These are phyloP conservation scores for Botrytis pseudocinerea DNA, from an alignment of 2,329 filamentous ascomycete species.

Conservation along the genomic window DNA sequence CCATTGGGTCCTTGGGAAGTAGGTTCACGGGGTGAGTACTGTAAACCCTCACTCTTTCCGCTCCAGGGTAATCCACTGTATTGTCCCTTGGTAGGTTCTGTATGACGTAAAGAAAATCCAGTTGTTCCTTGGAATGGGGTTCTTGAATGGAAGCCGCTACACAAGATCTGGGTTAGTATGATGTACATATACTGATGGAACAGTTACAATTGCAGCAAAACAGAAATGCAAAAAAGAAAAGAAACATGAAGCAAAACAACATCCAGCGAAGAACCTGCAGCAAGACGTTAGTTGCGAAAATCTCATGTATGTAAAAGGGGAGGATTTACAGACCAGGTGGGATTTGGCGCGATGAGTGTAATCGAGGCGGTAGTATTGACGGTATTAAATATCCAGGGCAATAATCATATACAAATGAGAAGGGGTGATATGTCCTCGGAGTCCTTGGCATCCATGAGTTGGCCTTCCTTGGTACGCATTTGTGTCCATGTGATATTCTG, in stretches of 20 bases:
- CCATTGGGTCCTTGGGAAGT: slow-evolving; percentile 35
- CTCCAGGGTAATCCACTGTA: slow-evolving; percentile 40
- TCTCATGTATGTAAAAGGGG: slow-evolving; percentile 8
- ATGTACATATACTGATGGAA: slow-evolving; percentile 37
- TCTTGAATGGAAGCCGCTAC: slow-evolving; percentile 37
- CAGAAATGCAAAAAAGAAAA: neutral
- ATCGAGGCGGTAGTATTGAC: neutral
- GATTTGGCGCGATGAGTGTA: neutral
- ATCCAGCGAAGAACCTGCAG: slow-evolving; percentile 30
- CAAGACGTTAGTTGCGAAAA: slow-evolving; percentile 29
- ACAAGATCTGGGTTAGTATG: slow-evolving; percentile 40
- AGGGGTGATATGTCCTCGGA: slow-evolving; percentile 3
- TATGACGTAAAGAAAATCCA: slow-evolving; percentile 40
- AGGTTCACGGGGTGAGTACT: slow-evolving; percentile 40
- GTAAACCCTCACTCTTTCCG: slow-evolving; percentile 38
- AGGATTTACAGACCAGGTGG: slow-evolving; percentile 32
- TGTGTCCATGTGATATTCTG: neutral
- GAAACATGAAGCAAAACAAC: slow-evolving; percentile 27
- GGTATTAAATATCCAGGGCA: slow-evolving; percentile 9
- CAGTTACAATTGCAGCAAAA: slow-evolving; percentile 25
- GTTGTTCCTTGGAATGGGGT: slow-evolving; percentile 34
- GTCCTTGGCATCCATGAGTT: slow-evolving; percentile 20
- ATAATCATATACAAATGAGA: slow-evolving; percentile 19
- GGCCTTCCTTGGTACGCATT: slow-evolving; percentile 7
- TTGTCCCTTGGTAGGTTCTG: slow-evolving; percentile 40